Conservation (phyloP, 1,284 basidiomycete species). For the Ganoderma lingzhi region DNA sequence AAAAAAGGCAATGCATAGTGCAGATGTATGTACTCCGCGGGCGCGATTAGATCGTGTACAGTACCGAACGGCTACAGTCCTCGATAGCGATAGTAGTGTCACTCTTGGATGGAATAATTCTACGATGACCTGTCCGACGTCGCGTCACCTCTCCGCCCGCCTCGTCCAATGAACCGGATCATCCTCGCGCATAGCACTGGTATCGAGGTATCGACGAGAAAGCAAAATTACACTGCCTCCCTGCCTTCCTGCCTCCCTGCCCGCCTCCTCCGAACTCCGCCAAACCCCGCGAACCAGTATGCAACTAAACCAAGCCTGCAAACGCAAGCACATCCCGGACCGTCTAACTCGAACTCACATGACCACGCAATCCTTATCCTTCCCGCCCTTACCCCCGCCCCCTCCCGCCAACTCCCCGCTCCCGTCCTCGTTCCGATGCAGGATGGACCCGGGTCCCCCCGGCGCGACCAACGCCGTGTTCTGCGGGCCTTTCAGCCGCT, state of each 20-base stretch:
- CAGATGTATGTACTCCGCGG: neutral
- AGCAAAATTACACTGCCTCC: neutral
- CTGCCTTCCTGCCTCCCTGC: neutral
- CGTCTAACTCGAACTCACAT: conserved; percentile 62
- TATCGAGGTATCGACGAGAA: neutral
- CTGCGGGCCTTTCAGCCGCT: conserved; percentile 80
- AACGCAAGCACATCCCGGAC: neutral
- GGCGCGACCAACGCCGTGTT: conserved; percentile 61
- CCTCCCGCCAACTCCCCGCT: conserved; percentile 43
- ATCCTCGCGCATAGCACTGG: neutral
- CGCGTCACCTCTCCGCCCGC: neutral
- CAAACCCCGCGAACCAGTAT: neutral
- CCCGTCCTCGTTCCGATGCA: conserved; percentile 59
- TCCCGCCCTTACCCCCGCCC: conserved; percentile 48
- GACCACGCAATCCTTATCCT: conserved; percentile 84
- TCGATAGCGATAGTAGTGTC: conserved; percentile 1
- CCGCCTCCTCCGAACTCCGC: neutral
- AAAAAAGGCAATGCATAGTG: neutral
- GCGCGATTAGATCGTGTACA: conserved; percentile 19
- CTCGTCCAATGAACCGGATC: neutral
- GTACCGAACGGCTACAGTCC: conserved; percentile 1
- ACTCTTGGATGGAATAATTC: neutral
- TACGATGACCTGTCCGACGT: neutral
- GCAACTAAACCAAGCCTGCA: neutral
- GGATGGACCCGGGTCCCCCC: conserved; percentile 66